A percentile compares a stretch with the other conserved stretches of the same genome.
phyloP scores from a whole-genome alignment of 495 filamentous ascomycete genomes.

The Hyaloscypha bicolor region DNA sequence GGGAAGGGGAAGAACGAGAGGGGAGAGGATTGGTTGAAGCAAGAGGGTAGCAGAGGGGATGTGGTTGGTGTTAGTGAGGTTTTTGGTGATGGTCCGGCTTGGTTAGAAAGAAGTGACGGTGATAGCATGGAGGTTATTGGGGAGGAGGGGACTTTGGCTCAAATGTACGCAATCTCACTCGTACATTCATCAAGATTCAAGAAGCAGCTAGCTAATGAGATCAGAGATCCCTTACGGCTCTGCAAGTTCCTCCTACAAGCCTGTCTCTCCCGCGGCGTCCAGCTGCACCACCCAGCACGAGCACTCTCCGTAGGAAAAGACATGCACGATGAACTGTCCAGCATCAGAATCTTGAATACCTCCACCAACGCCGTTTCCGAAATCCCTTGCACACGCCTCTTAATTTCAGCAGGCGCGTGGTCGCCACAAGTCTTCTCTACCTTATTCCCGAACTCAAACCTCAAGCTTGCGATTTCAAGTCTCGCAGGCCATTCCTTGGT shows the following conservation, averaged over 20 bases:
- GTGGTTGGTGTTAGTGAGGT: conserved; percentile 38
- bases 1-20: conserved; percentile 27
- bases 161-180: conserved; percentile 54
- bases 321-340: conserved; percentile 44
- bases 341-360: conserved; percentile 46
- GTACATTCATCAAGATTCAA: not conserved
- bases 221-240: conserved; percentile 60
- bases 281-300: conserved; percentile 64
- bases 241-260: conserved; percentile 64
- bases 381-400: conserved; percentile 57
- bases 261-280: conserved; percentile 60
- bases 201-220: not conserved
- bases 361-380: conserved; percentile 53
- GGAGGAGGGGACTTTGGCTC: conserved; percentile 62
- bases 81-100: conserved; percentile 46
- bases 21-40: conserved; percentile 63
- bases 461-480: conserved; percentile 55
- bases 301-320: conserved; percentile 56
- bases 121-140: conserved; percentile 64
- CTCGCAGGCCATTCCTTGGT: conserved; percentile 76
- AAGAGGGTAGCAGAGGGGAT: conserved; percentile 64
- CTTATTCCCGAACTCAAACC: conserved; percentile 60
- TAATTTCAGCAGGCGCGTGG: conserved; percentile 74
- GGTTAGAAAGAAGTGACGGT: conserved; percentile 58
- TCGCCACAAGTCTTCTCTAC: conserved; percentile 59